A percentile compares a stretch with the other conserved stretches of the same genome.
Evolutionary conservation across 2,329 filamentous ascomycete genomes (phyloP).

Genomic region (Fusarium agapanthi): DNA sequence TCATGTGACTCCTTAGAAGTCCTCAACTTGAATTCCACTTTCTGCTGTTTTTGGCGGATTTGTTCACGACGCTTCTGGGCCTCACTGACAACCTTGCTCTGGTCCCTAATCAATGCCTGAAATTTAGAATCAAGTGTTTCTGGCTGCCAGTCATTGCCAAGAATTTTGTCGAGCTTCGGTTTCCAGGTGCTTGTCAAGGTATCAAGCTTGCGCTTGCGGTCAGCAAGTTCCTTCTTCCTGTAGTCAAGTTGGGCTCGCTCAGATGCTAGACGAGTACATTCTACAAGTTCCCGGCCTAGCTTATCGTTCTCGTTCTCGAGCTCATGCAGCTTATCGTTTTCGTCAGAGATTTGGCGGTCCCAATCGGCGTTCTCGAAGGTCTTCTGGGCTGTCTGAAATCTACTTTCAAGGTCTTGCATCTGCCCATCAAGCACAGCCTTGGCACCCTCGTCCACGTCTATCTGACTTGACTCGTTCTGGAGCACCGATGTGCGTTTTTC

Average conservation of each 20-base stretch:
- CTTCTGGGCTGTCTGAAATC: constrained; percentile 69
- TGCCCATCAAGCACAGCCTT: constrained; percentile 80
- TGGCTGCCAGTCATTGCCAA: constrained; percentile 74
- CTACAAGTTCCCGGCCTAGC: constrained; percentile 81
- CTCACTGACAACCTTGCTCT: constrained; percentile 66
- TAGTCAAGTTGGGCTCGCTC: constrained; percentile 87
- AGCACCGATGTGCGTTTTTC: constrained; percentile 74
- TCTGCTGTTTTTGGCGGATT: constrained; percentile 75
- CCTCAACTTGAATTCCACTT: constrained; percentile 77
- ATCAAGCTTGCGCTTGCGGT: constrained; percentile 77
- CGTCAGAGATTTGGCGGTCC: constrained; percentile 74
- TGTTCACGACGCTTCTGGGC: constrained; percentile 76
- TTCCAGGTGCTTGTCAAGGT: constrained; percentile 81
- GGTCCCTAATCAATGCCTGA: constrained; percentile 67
- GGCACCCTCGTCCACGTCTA: constrained; percentile 86
- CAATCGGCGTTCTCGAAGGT: constrained; percentile 71
- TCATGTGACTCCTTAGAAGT: constrained; percentile 70
- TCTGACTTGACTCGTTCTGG: constrained; percentile 74
- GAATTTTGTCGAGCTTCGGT: constrained; percentile 70
- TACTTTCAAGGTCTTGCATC: constrained; percentile 72
- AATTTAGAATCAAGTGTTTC: constrained; percentile 76
- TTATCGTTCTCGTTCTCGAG: constrained; percentile 77
- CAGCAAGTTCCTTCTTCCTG: constrained; percentile 80
- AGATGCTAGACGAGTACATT: constrained; percentile 81
- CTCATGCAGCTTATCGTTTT: constrained; percentile 70